Evolutionary conservation across 371 early-diverging fungal species (phyloP).

Genomic region (Apophysomyces ossiformis): DNA sequence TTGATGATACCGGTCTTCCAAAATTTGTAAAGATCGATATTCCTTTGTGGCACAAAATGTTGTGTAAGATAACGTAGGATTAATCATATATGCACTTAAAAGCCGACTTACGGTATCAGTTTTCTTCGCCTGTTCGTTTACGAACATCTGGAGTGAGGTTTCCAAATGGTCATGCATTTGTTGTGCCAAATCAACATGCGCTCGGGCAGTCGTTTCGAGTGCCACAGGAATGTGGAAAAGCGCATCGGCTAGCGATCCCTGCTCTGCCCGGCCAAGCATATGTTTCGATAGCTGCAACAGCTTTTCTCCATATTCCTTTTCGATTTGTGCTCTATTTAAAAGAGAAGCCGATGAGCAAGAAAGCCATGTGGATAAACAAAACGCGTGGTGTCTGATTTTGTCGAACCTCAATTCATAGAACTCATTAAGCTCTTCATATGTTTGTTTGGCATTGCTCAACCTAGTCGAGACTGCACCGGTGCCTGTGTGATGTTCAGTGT

Average conservation of each 20-base stretch:
- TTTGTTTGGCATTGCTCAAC: constrained; percentile 24
- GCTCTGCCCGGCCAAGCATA: constrained; percentile 28
- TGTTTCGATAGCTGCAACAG: constrained; percentile 30
- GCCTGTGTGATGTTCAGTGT: constrained; percentile 22
- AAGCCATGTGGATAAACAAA: neutral
- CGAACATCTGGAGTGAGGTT: constrained; percentile 25
- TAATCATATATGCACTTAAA: neutral
- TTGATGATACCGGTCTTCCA: constrained; percentile 1
- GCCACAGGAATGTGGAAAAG: constrained; percentile 35
- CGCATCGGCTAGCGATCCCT: constrained; percentile 30
- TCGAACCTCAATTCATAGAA: constrained; percentile 28
- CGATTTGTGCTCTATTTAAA: constrained; percentile 29
- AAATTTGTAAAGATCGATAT: constrained; percentile 3
- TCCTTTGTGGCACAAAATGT: neutral
- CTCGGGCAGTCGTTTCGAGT: constrained; percentile 32
- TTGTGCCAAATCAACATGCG: constrained; percentile 36
- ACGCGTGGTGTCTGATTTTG: neutral
- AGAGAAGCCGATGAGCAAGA: neutral
- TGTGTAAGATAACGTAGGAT: neutral
- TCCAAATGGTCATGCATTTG: constrained; percentile 29
- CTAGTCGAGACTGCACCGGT: constrained; percentile 17
- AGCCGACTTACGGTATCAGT: constrained; percentile 21
- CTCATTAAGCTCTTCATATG: constrained; percentile 28
- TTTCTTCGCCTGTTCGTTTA: constrained; percentile 27
- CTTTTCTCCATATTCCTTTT: constrained; percentile 34